Conservation (phyloP, 139 green algal genomes). For the Parachlorella kessleri region DNA sequence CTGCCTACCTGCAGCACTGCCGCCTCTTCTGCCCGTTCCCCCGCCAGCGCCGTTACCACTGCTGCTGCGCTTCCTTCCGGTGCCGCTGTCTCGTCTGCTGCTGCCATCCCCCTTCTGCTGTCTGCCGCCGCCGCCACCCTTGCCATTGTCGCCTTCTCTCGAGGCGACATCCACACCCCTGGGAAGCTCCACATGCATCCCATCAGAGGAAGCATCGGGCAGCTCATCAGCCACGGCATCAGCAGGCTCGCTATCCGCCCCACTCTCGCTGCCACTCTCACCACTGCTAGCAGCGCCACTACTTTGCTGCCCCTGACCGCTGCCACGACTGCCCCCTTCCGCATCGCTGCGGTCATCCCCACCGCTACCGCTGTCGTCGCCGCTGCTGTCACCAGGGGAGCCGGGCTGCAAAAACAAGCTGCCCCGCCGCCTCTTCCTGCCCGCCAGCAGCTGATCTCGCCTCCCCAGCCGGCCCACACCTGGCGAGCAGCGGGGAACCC, state of each 20-base stretch:
- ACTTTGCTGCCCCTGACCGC: too few relatives aligned
- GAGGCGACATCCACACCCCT: conserved; percentile 7
- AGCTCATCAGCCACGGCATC: too few relatives aligned
- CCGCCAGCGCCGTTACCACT: not conserved
- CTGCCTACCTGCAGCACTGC: too few relatives aligned
- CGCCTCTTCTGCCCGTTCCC: not conserved
- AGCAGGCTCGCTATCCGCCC: not conserved
- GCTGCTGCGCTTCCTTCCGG: not conserved
- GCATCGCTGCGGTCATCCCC: too few relatives aligned
- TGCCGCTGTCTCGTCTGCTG: not conserved
- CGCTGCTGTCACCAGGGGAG: not conserved
- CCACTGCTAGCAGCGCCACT: not conserved
- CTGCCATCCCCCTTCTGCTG: not conserved
- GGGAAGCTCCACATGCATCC: too few relatives aligned
- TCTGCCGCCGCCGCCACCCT: not conserved
- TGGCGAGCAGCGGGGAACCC: too few relatives aligned
- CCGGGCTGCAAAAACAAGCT: too few relatives aligned
- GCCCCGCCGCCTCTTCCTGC: not conserved
- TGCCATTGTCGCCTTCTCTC: not conserved
- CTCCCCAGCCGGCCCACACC: too few relatives aligned
- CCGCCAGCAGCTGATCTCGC: not conserved
- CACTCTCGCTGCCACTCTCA: not conserved
- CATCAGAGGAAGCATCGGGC: too few relatives aligned
- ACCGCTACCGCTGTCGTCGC: not conserved
- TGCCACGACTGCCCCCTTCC: not conserved